A percentile compares a stretch with the other conserved stretches of the same genome.
Evolutionary conservation across 257 asterid species (phyloP).

Genomic region (Schizonepeta tenuifolia): DNA sequence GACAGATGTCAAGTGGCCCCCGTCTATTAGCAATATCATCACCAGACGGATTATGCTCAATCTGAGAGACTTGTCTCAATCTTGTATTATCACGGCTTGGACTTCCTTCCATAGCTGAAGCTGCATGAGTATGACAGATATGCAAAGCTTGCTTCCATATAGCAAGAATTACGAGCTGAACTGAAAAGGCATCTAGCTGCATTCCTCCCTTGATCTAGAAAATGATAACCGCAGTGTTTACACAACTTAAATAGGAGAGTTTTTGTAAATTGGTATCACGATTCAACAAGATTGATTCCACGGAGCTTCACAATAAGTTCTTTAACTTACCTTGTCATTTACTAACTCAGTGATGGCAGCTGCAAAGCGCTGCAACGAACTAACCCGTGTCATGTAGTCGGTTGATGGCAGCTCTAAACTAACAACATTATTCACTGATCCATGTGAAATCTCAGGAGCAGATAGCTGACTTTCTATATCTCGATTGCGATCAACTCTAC

Average conservation of each 20-base stretch:
- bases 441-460: slow-evolving; percentile 71
- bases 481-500: slow-evolving; percentile 46
- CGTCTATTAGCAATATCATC: slow-evolving; percentile 37
- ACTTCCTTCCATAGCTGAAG: slow-evolving; percentile 76
- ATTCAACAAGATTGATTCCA: background rate
- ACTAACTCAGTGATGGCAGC: slow-evolving; percentile 72
- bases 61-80: slow-evolving; percentile 46
- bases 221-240: slow-evolving; percentile 27
- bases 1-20: slow-evolving; percentile 50
- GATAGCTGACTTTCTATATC: slow-evolving; percentile 57
- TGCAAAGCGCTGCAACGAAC: slow-evolving; percentile 69
- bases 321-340: slow-evolving; percentile 65
- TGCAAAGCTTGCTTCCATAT: slow-evolving; percentile 90
- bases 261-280: too few relatives aligned
- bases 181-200: slow-evolving; percentile 80
- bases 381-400: slow-evolving; percentile 71
- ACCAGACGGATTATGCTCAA: slow-evolving; percentile 38
- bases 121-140: slow-evolving; percentile 79
- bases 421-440: slow-evolving; percentile 51
- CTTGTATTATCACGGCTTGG: slow-evolving; percentile 50
- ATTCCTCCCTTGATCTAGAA: slow-evolving; percentile 62
- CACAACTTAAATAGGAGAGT: background rate
- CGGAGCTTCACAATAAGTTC: slow-evolving; percentile 9
- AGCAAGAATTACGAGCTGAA: slow-evolving; percentile 88
- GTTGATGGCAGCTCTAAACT: slow-evolving; percentile 62